Percentiles rank a stretch among this genome's conserved stretches.
phyloP scores from a whole-genome alignment of 345 rosid species.

The Draba incana region DNA sequence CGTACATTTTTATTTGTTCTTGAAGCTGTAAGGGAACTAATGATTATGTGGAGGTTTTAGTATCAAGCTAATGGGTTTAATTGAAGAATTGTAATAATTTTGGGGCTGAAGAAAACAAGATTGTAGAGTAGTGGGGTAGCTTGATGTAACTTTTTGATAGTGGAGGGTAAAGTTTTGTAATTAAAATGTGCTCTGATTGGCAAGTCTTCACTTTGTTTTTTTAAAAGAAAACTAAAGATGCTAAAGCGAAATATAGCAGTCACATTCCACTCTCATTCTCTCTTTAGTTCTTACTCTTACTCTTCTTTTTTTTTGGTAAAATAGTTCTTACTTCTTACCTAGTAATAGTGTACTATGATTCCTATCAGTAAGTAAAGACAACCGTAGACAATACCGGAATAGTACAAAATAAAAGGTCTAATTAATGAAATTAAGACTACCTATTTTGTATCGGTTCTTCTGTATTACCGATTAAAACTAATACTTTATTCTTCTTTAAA shows the following conservation, averaged over 20 bases:
- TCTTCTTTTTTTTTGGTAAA: no score
- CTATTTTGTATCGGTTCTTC: no score
- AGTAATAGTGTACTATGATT: no score
- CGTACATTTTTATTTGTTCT: constrained; percentile 48
- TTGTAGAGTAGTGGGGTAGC: constrained; percentile 15
- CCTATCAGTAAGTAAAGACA: no score
- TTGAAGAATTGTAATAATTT: background rate
- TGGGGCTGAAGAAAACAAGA: constrained; percentile 6
- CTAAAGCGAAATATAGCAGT: constrained; percentile 25
- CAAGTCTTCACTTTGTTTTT: constrained; percentile 19
- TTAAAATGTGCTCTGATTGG: constrained; percentile 17
- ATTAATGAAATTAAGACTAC: no score
- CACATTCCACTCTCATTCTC: constrained; percentile 26
- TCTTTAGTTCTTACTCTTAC: background rate
- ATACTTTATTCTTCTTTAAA: background rate
- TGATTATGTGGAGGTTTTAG: constrained; percentile 5
- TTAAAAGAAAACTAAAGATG: constrained; percentile 25
- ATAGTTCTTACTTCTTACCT: no score
- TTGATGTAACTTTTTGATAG: constrained; percentile 31
- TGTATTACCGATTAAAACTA: no score
- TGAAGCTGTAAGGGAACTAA: background rate
- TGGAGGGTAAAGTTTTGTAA: constrained; percentile 40
- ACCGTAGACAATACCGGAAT: no score
- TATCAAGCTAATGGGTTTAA: constrained; percentile 23
- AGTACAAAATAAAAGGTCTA: no score